Conservation (phyloP, 1,284 basidiomycete species). For the Naganishia sp. region DNA sequence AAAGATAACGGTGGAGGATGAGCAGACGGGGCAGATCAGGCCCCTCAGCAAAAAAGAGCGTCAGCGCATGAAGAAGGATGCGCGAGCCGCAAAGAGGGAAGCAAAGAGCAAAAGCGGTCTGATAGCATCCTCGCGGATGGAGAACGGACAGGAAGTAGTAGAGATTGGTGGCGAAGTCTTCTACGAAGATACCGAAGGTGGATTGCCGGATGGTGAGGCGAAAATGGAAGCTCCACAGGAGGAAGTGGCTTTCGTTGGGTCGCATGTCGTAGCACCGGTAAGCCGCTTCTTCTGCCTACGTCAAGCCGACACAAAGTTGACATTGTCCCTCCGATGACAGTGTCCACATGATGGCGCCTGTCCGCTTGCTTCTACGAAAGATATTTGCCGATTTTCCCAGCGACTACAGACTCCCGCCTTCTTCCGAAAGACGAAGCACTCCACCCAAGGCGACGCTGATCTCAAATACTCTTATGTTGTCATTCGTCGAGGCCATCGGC, state of each 20-base stretch:
- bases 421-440: conserved; percentile 82
- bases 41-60: conserved; percentile 12
- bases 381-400: conserved; percentile 81
- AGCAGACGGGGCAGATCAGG: conserved; percentile 26
- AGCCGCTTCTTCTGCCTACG: conserved; percentile 40
- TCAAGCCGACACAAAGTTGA: background rate
- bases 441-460: conserved; percentile 77
- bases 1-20: conserved; percentile 20
- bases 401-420: conserved; percentile 82
- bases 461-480: conserved; percentile 88
- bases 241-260: conserved; percentile 55
- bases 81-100: conserved; percentile 10
- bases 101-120: background rate
- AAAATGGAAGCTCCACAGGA: background rate
- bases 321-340: conserved; percentile 53
- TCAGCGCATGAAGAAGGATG: conserved; percentile 24
- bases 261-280: conserved; percentile 80
- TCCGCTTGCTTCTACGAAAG: conserved; percentile 62
- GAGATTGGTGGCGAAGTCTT: conserved; percentile 31
- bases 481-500: conserved; percentile 75
- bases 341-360: conserved; percentile 91
- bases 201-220: conserved; percentile 23
- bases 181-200: conserved; percentile 31
- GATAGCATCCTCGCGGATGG: background rate
- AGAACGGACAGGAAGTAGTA: conserved; percentile 36